phyloP scores from a whole-genome alignment of 495 filamentous ascomycete genomes.

The Podospora anserina region DNA sequence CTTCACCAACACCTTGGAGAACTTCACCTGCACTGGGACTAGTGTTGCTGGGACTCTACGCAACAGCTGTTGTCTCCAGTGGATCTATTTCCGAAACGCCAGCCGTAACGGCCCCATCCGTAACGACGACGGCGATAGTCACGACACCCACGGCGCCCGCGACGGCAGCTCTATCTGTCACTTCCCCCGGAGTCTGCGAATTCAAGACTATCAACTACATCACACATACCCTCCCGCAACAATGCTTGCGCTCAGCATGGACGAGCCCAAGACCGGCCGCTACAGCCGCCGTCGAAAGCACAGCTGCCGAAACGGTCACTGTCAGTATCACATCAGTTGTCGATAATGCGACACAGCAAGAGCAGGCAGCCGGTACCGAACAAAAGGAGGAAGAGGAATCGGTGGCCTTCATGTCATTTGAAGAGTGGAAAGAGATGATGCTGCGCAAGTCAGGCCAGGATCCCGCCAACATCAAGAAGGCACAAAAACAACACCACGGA shows the following conservation, averaged over 20 bases:
- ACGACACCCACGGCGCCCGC: not conserved
- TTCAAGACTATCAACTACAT: slow-evolving; percentile 75
- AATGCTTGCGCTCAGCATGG: slow-evolving; percentile 59
- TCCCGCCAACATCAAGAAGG: slow-evolving; percentile 65
- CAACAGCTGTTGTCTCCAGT: slow-evolving; percentile 14
- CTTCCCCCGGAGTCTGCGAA: slow-evolving; percentile 48
- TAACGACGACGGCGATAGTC: slow-evolving; percentile 7
- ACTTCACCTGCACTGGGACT: slow-evolving; percentile 20
- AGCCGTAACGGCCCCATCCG: slow-evolving; percentile 7
- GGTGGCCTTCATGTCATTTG: slow-evolving; percentile 92
- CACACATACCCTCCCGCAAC: slow-evolving; percentile 73
- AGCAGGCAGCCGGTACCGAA: slow-evolving; percentile 1
- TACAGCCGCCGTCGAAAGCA: slow-evolving; percentile 5
- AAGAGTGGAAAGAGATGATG: slow-evolving; percentile 97
- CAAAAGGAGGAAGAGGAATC: slow-evolving; percentile 53
- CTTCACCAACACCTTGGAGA: slow-evolving; percentile 11
- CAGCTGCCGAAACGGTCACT: slow-evolving; percentile 13
- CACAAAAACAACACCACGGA: slow-evolving; percentile 41
- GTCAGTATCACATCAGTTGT: not conserved
- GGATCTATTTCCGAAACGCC: slow-evolving; percentile 18
- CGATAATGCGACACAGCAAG: slow-evolving; percentile 23
- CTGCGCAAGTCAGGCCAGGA: slow-evolving; percentile 83
- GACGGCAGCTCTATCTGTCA: not conserved
- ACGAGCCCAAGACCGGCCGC: slow-evolving; percentile 27
- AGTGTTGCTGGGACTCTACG: slow-evolving; percentile 28